Evolutionary conservation across 2,329 filamentous ascomycete species (phyloP), one percentile per base, ranked within the genome.

Genomic region (Diplocarpon rosae): DNA sequence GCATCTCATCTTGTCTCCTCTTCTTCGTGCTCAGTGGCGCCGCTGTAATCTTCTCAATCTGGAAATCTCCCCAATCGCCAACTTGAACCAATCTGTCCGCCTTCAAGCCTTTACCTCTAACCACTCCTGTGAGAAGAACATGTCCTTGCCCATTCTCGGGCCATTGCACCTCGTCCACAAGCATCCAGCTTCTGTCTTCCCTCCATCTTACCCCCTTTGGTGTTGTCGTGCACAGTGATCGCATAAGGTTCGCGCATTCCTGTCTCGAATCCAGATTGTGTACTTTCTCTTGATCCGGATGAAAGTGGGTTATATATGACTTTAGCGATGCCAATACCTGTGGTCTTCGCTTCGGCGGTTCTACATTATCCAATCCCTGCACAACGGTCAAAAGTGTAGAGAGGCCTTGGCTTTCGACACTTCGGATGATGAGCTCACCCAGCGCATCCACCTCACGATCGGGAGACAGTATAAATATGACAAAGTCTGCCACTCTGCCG

Each of bases 141-240:
- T 79, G 69, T n/a, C 75, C 72, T 1, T 72, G 69, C 10, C 72
- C 71, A 4, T 66, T 70, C 24, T 76, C 71, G 10, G 77, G 73
- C 73, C 88, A 94, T 54, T 76, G 67, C 42, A 95, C 70, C 24
- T 89, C 76, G 53, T 98, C 92, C 4, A 90, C 78, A 46, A 95
- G 68, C 82, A 98, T 86, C 85, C 92, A 98, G 57, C 88, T 94
- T 55, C 92, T 76, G 53, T 95, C 87, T 42, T 98, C 92, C 56
- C 92, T 78, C 92, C 92, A 98, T 51, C 82, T 72, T n/a, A 98
- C 77, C 1, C 92, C 92, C 67, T 94, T 96, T 10, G 92, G 90
- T 35, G 83, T 88, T 30, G 84, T 87, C 52, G 81, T 95, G 70
- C 92, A 98, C 13, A 98, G 69, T 24, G 88, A 90, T 42, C 93